These are phyloP conservation scores for Scheffersomyces coipomensis DNA, from an alignment of 805 yeast species.

Conservation along the genomic window DNA sequence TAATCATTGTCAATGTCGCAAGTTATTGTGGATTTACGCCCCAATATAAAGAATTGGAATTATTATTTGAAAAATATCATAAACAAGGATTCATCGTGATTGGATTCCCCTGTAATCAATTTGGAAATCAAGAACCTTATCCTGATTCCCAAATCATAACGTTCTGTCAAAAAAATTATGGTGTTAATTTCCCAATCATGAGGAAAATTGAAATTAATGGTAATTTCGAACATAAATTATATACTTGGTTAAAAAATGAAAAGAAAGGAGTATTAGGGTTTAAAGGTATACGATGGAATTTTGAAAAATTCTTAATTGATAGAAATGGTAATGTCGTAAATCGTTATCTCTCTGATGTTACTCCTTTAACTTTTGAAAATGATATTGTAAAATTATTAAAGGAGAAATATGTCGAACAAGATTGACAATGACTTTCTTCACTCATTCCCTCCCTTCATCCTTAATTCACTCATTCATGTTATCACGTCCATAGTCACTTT, in stretches of 20 bases:
- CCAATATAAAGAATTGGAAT: constrained; percentile 73
- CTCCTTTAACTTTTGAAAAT: constrained; percentile 58
- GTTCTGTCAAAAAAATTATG: constrained; percentile 18
- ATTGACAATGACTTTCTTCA: background rate
- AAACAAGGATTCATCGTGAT: constrained; percentile 63
- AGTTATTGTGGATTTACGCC: constrained; percentile 77
- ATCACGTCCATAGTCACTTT: no score
- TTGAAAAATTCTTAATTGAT: constrained; percentile 69
- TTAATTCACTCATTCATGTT: no score
- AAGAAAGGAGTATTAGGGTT: constrained; percentile 33
- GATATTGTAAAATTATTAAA: constrained; percentile 17
- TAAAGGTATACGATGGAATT: constrained; percentile 67
- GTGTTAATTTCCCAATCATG: constrained; percentile 39
- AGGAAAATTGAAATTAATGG: constrained; percentile 39
- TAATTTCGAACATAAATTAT: constrained; percentile 24
- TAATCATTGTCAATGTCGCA: constrained; percentile 83
- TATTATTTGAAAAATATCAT: constrained; percentile 61
- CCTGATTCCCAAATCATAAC: constrained; percentile 35
- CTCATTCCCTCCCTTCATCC: no score
- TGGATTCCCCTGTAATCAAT: constrained; percentile 93
- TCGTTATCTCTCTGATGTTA: constrained; percentile 65
- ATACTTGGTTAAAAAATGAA: constrained; percentile 24
- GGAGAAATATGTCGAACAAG: no score
- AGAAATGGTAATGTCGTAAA: constrained; percentile 55
- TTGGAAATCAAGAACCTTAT: constrained; percentile 78